phyloP scores from a whole-genome alignment of 352 stramenopile genomes.

The Halophytophthora batemanensis region DNA sequence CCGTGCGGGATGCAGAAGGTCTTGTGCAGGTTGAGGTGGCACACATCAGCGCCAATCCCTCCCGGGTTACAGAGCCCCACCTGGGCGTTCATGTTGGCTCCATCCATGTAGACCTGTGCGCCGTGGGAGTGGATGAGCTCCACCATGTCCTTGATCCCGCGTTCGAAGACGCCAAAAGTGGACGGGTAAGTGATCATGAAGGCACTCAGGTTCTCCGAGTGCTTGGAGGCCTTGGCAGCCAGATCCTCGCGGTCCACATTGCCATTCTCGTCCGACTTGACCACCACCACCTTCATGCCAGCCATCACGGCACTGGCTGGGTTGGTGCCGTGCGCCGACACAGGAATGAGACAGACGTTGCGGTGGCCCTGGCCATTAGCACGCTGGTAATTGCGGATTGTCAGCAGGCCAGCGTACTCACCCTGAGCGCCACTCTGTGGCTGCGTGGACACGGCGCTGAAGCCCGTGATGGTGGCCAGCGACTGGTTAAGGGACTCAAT shows the following conservation, averaged over 20 bases:
- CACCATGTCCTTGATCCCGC: constrained; percentile 96
- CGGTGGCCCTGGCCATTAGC: constrained; percentile 90
- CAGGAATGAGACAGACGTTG: constrained; percentile 98
- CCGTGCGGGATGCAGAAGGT: constrained; percentile 99
- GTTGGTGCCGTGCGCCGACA: constrained; percentile 99
- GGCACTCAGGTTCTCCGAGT: constrained; percentile 94
- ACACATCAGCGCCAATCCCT: constrained; percentile 97
- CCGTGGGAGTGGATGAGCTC: constrained; percentile 94
- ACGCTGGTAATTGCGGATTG: constrained; percentile 96
- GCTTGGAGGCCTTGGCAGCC: constrained; percentile 93
- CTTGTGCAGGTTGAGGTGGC: constrained; percentile 99
- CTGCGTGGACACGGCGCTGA: constrained; percentile 96
- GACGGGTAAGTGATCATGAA: constrained; percentile 99
- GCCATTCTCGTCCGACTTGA: constrained; percentile 95
- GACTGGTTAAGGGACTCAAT: constrained; percentile 96
- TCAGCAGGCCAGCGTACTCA: constrained; percentile 97
- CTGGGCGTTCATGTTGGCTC: constrained; percentile 99
- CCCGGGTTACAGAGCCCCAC: constrained; percentile 97
- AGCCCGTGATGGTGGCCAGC: constrained; percentile 98
- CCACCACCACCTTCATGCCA: constrained; percentile 97
- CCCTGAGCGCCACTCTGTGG: constrained; percentile 98
- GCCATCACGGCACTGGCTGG: constrained; percentile 96
- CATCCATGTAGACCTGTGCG: constrained; percentile 99
- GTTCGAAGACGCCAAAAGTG: constrained; percentile 99
- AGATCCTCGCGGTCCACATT: constrained; percentile 97